Conservation (phyloP, 768 basidiomycete genomes). For the Multifurca ochricompacta region DNA sequence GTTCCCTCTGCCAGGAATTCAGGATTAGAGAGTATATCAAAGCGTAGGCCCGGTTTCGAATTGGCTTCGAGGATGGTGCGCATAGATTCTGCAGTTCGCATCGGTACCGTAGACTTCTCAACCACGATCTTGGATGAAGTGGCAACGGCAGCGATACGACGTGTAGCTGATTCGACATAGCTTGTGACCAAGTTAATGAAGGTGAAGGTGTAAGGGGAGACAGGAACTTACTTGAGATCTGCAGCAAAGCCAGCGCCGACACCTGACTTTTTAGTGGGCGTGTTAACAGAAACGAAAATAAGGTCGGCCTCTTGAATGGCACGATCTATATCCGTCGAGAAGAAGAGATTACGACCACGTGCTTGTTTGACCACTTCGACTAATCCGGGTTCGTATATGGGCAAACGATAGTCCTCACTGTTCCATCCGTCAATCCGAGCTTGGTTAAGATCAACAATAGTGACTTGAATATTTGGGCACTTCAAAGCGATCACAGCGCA, state of each 20-base stretch:
- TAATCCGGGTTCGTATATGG: conserved; percentile 97
- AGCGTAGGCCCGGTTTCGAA: conserved; percentile 82
- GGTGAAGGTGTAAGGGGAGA: background rate
- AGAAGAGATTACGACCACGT: conserved; percentile 93
- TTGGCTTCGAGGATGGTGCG: conserved; percentile 98
- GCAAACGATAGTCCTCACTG: conserved; percentile 70
- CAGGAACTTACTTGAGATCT: conserved; percentile 79
- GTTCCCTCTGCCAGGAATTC: conserved; percentile 99
- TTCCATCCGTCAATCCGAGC: conserved; percentile 97
- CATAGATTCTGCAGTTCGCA: conserved; percentile 98
- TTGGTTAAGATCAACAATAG: conserved; percentile 97
- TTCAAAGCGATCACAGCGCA: conserved; percentile 92
- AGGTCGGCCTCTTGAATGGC: conserved; percentile 92
- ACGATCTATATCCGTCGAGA: conserved; percentile 90
- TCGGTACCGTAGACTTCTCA: conserved; percentile 98
- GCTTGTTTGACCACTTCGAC: conserved; percentile 82
- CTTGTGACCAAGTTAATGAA: conserved; percentile 33
- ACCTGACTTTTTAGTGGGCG: conserved; percentile 96
- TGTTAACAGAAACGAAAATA: conserved; percentile 98
- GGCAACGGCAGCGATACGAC: conserved; percentile 89
- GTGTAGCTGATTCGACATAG: conserved; percentile 95
- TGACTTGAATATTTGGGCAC: conserved; percentile 89
- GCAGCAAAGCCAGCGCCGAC: conserved; percentile 98
- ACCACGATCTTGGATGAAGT: conserved; percentile 94
- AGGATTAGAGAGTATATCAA: conserved; percentile 98